These are phyloP conservation scores for Linnemannia schmuckeri DNA, from an alignment of 192 early-diverging fungal species.

Conservation along the genomic window DNA sequence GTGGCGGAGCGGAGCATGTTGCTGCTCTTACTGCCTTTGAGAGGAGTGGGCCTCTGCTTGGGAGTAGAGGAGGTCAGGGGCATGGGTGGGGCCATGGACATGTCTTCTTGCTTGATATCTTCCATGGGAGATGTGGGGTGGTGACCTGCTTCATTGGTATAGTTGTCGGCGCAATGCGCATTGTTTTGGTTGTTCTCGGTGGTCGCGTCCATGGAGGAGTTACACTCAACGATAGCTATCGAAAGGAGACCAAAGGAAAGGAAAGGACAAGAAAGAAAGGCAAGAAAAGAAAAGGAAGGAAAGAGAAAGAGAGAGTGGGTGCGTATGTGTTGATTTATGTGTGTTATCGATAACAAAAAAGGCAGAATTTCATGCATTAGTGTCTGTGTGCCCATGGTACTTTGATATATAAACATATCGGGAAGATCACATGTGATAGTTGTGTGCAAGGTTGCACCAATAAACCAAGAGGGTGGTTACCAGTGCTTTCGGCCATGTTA, in stretches of 20 bases:
- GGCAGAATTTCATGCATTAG: conserved; percentile 2
- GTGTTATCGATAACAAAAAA: background rate
- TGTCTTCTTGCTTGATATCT: conserved; percentile 44
- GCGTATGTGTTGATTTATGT: background rate
- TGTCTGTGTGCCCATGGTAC: background rate
- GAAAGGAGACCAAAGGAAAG: background rate
- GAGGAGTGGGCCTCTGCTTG: conserved; percentile 22
- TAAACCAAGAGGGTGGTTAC: conserved; percentile 2
- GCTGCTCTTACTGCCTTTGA: conserved; percentile 52
- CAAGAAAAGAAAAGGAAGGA: background rate
- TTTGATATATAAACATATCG: background rate
- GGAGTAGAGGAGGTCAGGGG: conserved; percentile 3
- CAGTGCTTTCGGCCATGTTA: conserved; percentile 39
- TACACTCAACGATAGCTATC: conserved; percentile 29
- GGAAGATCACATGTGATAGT: background rate
- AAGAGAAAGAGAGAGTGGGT: background rate
- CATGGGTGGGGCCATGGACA: conserved; percentile 17
- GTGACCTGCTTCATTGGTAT: background rate
- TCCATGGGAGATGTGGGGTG: conserved; percentile 29
- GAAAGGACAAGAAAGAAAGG: background rate
- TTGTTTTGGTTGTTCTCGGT: conserved; percentile 22
- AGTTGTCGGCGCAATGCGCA: conserved; percentile 16
- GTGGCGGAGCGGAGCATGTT: conserved; percentile 42
- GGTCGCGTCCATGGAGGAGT: conserved; percentile 20
- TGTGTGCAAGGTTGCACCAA: conserved; percentile 5